phyloP scores from a whole-genome alignment of 441 rosid genomes.

The Populus trichocarpa region DNA sequence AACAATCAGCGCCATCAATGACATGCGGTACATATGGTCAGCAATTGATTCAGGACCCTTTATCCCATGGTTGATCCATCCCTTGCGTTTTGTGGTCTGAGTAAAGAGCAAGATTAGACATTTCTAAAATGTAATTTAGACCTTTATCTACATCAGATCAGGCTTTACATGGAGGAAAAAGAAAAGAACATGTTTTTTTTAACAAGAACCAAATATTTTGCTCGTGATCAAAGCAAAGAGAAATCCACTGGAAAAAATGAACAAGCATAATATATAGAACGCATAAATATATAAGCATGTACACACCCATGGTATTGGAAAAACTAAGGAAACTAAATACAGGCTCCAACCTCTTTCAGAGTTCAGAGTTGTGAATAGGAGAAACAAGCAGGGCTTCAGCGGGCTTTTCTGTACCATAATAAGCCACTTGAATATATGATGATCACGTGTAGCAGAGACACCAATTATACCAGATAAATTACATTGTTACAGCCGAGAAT shows the following conservation, averaged over 20 bases:
- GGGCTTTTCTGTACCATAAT: background rate
- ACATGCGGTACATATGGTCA: constrained; percentile 95
- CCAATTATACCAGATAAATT: background rate
- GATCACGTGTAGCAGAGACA: background rate
- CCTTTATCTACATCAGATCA: background rate
- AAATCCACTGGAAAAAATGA: background rate
- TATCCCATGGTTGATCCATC: constrained; percentile 78
- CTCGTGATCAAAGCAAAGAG: background rate
- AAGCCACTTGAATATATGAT: background rate
- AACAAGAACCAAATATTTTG: background rate
- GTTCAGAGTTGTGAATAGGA: background rate
- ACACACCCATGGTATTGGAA: background rate
- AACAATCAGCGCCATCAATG: constrained; percentile 78
- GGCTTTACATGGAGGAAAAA: background rate
- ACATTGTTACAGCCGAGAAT: background rate
- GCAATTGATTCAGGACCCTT: constrained; percentile 79
- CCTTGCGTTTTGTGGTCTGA: constrained; percentile 82
- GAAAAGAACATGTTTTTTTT: background rate
- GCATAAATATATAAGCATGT: background rate
- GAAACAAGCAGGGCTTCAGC: too few species aligned
- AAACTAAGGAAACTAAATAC: background rate
- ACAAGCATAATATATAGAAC: background rate
- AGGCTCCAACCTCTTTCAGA: background rate
- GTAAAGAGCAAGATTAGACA: background rate
- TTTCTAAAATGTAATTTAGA: background rate